Conservation (phyloP, 116 monocot genomes). For the Iris pallida region DNA sequence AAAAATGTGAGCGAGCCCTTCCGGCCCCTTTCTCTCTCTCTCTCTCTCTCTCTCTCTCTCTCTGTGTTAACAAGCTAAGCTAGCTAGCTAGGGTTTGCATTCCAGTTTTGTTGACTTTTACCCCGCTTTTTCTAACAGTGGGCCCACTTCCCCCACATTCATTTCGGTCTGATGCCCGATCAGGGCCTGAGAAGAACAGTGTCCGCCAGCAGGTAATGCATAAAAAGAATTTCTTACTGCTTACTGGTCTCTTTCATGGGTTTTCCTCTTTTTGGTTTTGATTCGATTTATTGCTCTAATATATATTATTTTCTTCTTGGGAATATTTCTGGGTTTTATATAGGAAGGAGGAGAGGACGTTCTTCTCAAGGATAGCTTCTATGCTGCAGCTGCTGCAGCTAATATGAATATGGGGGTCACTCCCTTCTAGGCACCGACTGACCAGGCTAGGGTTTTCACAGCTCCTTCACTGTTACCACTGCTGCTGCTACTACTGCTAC, state of each 20-base stretch:
- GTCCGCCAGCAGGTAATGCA: conserved; percentile 62
- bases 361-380: conserved; percentile 86
- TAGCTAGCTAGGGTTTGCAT: conserved; percentile 20
- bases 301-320: background rate
- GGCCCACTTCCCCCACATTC: conserved; percentile 99
- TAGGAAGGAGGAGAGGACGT: conserved; percentile 71
- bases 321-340: background rate
- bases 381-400: conserved; percentile 66
- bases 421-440: conserved; percentile 43
- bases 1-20: conserved; percentile 65
- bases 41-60: conserved; percentile 10
- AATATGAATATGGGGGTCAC: conserved; percentile 74
- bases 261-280: conserved; percentile 23
- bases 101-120: conserved; percentile 4
- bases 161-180: conserved; percentile 96
- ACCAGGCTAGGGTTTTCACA: conserved; percentile 7
- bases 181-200: conserved; percentile 70
- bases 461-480: conserved; percentile 4
- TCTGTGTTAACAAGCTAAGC: background rate
- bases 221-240: background rate
- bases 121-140: conserved; percentile 38
- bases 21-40: background rate
- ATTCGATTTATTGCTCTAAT: conserved; percentile 2
- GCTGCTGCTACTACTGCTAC: background rate
- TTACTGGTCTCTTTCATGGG: background rate